Evolutionary conservation across 2,329 filamentous ascomycete species (phyloP), one percentile per base, ranked within the genome.

Genomic region (Lecanoromycetidae sp.): DNA sequence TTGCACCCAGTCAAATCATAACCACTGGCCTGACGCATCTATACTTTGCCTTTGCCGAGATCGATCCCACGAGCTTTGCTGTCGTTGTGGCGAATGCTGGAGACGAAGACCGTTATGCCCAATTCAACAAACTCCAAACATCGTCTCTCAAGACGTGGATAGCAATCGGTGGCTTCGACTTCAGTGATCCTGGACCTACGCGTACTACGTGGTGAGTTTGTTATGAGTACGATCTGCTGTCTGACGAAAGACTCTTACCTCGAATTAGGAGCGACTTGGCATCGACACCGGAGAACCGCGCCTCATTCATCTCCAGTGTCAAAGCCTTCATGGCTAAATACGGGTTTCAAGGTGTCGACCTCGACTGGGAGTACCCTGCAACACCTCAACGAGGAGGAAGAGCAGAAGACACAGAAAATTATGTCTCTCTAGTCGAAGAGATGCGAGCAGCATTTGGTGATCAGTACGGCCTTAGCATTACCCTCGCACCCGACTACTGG

Each of bases 41-140:
- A 42, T 62, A 61, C 44, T 66, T 60, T 45, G 56, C 63, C 0
- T 68, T 66, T 42, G 58, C 60, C 0, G 42, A 50, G 0, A 53
- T 68, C 20, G 53, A 66, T 19, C 62, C 64, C 0, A 33, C 34
- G 0, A 60, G 58, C 0, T 66, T 58, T 47, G 5, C 55, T 0
- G 55, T 69, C 20, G 47, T 50, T 0, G 43, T 54, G 2, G 65
- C 65, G 57, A 58, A 61, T 17, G 44, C 40, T 3, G 34, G 56
- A 0, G 32, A 48, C 1, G 12, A 23, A 0, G 10, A 20, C 0
- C 39, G 60, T 0, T 61, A 55, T 39, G 13, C 15, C 0, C 43
- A 37, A 2, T 30, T 44, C 19, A 50, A 47, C 19, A 53, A 54
- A 35, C 10, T 15, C 13, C 26, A 44, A n/a, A 13, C 45, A 13